phyloP scores from a whole-genome alignment of 495 filamentous ascomycete species.

The Talaromyces adpressus region DNA sequence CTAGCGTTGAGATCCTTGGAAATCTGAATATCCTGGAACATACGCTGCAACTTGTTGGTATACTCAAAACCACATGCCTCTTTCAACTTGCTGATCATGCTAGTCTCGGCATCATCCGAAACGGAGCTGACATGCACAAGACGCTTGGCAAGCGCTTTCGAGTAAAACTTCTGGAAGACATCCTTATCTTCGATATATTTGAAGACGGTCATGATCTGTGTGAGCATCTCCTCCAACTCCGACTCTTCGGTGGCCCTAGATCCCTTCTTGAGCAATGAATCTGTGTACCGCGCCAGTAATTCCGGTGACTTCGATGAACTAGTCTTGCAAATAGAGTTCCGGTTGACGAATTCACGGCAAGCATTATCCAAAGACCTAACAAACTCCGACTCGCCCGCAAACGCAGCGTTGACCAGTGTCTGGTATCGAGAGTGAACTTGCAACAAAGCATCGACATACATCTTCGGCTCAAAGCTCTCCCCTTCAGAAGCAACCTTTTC shows the following conservation, averaged over 20 bases:
- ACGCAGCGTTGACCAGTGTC: slow-evolving; percentile 82
- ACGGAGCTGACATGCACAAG: slow-evolving; percentile 91
- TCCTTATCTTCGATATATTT: slow-evolving; percentile 99
- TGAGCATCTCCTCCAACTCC: slow-evolving; percentile 81
- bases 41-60: slow-evolving; percentile 97
- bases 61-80: slow-evolving; percentile 98
- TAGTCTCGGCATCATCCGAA: slow-evolving; percentile 95
- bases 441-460: slow-evolving; percentile 90
- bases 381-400: slow-evolving; percentile 94
- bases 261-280: slow-evolving; percentile 87
- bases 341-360: slow-evolving; percentile 95
- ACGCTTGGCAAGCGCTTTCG: slow-evolving; percentile 89
- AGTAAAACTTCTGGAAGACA: slow-evolving; percentile 99
- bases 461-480: slow-evolving; percentile 89
- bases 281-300: slow-evolving; percentile 92
- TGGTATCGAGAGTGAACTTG: slow-evolving; percentile 93
- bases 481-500: slow-evolving; percentile 86
- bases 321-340: slow-evolving; percentile 89
- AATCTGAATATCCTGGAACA: slow-evolving; percentile 99
- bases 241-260: slow-evolving; percentile 85
- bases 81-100: slow-evolving; percentile 99
- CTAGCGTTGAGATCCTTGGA: slow-evolving; percentile 90
- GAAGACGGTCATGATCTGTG: slow-evolving; percentile 99
- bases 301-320: slow-evolving; percentile 91
- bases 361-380: slow-evolving; percentile 95